A percentile compares a stretch with the other conserved stretches of the same genome.
Conservation (phyloP, 2,329 filamentous ascomycete species). For the Plenodomus tracheiphilus region DNA sequence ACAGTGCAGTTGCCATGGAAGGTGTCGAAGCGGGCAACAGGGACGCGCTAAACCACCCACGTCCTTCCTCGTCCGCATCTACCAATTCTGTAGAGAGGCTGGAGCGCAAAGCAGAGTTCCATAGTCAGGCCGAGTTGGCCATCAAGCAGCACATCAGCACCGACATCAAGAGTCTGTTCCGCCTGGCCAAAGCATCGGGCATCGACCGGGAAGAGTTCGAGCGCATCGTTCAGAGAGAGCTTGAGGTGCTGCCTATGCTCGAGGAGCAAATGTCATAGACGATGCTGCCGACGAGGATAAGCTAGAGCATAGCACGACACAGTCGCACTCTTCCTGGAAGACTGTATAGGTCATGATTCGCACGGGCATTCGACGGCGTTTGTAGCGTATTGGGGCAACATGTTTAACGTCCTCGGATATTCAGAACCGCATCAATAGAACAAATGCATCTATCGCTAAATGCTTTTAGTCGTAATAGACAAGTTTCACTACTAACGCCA, state of each 20-base stretch:
- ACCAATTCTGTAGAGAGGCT: conserved; percentile 60
- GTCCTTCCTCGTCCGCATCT: conserved; percentile 48
- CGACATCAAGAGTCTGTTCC: conserved; percentile 75
- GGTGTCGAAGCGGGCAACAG: conserved; percentile 22
- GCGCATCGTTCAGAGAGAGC: conserved; percentile 69
- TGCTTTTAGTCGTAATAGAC: no score
- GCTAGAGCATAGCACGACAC: no score
- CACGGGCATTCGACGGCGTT: conserved; percentile 14
- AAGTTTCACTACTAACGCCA: no score
- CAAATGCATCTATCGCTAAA: neutral
- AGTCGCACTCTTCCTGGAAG: neutral
- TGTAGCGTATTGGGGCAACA: conserved; percentile 5
- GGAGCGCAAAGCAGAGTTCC: conserved; percentile 59
- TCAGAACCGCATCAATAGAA: neutral
- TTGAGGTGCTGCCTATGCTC: conserved; percentile 70
- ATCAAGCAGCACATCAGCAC: conserved; percentile 79
- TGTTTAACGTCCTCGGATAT: conserved; percentile 5
- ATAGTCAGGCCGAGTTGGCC: conserved; percentile 69
- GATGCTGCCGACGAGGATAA: no score
- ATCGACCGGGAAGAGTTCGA: conserved; percentile 78
- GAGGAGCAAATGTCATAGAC: conserved; percentile 56
- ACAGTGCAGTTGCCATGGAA: conserved; percentile 28
- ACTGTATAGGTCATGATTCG: neutral
- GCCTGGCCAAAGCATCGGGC: conserved; percentile 69
- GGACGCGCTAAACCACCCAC: conserved; percentile 36